Evolutionary conservation across 2,329 filamentous ascomycete genomes (phyloP), one percentile per base, ranked within the genome.

Genomic region (Claviceps pazoutovae): DNA sequence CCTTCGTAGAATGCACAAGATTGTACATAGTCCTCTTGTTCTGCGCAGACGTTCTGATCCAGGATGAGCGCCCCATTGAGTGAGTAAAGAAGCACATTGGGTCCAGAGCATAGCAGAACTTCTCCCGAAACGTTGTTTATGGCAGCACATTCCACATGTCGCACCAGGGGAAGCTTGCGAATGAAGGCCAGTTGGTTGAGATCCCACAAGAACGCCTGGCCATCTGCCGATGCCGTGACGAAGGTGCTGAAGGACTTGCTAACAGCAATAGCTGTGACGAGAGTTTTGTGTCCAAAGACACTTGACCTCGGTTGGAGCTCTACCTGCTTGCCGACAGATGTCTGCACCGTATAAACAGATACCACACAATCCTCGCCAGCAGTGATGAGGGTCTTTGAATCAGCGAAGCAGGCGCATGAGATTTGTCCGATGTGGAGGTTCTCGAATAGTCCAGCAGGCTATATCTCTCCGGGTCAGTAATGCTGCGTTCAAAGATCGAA

Each of bases 1-100:
- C 91, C 91, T 65, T 97, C 90, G 68, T 97, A 97, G 66, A 95
- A 95, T 2, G 90, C 87, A 56, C 89, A 93, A 1, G 84, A 82
- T 48, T 87, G 75, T 2, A 96, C 82, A 37, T 77, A 82, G 62
- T 96, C 91, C 23, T 91, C 86, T 9, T 76, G 72, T 38, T 74
- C 71, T 2, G 62, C 76, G 59, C 88, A 93, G 0, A 95, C 79
- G 38, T 86, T 84, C 65, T 95, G 88, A 53, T 93, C 82, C 0
- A 96, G 72, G 2, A 98, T 73, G 1, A 90, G 66, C 6, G 86
- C 80, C 3, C 93, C 93, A 59, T 98, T 98, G 39, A 98, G 76
- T 0, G 88, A 91, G 65, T 88, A 96, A 1, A 98, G 68, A 4
- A 84, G 71, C 39, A 95, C 75, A 39, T 84, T 80, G 2, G 82